Evolutionary conservation across 768 basidiomycete species (phyloP).

Genomic region (Terana coerulea): DNA sequence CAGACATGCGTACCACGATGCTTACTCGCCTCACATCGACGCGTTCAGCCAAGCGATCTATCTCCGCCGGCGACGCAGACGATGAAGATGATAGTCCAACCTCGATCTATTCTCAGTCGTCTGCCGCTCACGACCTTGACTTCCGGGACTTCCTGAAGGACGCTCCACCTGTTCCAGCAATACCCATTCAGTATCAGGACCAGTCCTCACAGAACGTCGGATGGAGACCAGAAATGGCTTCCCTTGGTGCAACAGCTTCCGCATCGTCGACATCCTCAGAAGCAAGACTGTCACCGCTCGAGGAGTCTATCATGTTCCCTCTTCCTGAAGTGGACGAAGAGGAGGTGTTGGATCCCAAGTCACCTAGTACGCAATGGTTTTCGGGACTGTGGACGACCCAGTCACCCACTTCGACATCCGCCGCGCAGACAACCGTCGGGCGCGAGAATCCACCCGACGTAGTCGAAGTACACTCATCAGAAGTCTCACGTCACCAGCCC

Average conservation of each 20-base stretch:
- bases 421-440: not conserved
- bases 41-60: not conserved
- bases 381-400: not conserved
- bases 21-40: constrained; percentile 5
- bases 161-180: not conserved
- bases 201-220: not conserved
- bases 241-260: too few species aligned
- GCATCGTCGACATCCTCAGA: not conserved
- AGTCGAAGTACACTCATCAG: not conserved
- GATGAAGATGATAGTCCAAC: constrained; percentile 4
- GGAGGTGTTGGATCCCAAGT: not conserved
- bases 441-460: not conserved
- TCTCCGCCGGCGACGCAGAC: not conserved
- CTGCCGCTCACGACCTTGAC: not conserved
- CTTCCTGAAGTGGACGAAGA: not conserved
- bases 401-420: not conserved
- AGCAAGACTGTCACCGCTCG: not conserved
- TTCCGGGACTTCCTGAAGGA: not conserved
- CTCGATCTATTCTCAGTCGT: constrained; percentile 12
- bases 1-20: not conserved
- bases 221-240: not conserved
- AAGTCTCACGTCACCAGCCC: not conserved
- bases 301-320: not conserved
- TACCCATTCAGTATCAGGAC: not conserved
- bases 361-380: not conserved